Conservation (phyloP, 495 filamentous ascomycete genomes). For the Penicillium verhagenii region DNA sequence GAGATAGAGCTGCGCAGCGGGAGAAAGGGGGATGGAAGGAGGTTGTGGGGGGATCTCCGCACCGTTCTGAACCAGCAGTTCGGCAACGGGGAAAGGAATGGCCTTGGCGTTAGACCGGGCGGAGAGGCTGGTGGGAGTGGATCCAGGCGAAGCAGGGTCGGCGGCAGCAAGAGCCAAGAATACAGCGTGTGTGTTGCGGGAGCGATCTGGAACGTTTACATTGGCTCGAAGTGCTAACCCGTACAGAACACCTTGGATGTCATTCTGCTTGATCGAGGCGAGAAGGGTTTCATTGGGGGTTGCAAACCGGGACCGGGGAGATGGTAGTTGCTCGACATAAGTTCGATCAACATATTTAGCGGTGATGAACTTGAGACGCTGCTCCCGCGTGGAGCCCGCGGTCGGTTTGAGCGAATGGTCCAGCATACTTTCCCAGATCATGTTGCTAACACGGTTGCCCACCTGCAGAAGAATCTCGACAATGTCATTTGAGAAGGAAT, state of each 20-base stretch:
- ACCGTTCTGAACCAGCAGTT: constrained; percentile 91
- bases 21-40: constrained; percentile 73
- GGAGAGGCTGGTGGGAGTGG: constrained; percentile 41
- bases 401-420: constrained; percentile 69
- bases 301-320: constrained; percentile 71
- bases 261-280: constrained; percentile 91
- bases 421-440: constrained; percentile 90
- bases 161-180: constrained; percentile 93
- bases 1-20: constrained; percentile 76
- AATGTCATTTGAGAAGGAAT: constrained; percentile 92
- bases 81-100: constrained; percentile 79
- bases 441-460: constrained; percentile 92
- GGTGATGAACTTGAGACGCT: constrained; percentile 88
- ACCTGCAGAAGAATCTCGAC: constrained; percentile 90
- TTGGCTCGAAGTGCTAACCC: constrained; percentile 85
- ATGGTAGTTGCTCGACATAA: constrained; percentile 74
- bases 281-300: constrained; percentile 87
- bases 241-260: constrained; percentile 87
- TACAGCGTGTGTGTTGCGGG: constrained; percentile 80
- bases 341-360: constrained; percentile 86
- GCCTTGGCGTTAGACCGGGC: constrained; percentile 34
- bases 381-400: constrained; percentile 77
- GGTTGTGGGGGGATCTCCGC: constrained; percentile 75
- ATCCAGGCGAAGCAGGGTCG: constrained; percentile 74
- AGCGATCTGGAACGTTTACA: constrained; percentile 83